phyloP scores from a whole-genome alignment of 1,139 yeast genomes.

The Saccharomyces hybrid region DNA sequence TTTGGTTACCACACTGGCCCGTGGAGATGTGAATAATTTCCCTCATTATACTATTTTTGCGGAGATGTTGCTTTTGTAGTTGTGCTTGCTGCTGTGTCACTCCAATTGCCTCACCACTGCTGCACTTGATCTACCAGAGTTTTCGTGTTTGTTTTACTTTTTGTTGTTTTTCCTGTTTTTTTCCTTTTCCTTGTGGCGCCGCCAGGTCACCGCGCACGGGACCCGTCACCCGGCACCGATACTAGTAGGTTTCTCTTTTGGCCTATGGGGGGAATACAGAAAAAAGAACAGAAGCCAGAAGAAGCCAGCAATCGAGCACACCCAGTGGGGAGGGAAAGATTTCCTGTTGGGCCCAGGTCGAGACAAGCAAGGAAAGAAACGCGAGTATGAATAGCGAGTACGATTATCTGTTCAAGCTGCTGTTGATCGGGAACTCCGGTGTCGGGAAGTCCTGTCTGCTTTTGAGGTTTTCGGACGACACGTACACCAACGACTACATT shows the following conservation, averaged over 20 bases:
- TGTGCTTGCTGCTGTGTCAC: not conserved
- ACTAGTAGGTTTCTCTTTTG: not conserved
- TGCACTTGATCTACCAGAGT: not conserved
- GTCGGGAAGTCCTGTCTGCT: constrained; percentile 95
- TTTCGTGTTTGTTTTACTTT: not conserved
- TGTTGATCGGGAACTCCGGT: constrained; percentile 96
- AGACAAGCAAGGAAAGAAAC: not conserved
- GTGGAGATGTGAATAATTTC: constrained; percentile 87
- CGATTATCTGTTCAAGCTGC: constrained; percentile 92
- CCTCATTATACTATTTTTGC: constrained; percentile 38
- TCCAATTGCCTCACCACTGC: constrained; percentile 1
- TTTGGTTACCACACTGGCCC: constrained; percentile 99
- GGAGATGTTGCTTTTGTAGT: constrained; percentile 4
- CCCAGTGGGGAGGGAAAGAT: not conserved
- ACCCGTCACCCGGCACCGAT: not conserved
- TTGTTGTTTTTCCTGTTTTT: not conserved
- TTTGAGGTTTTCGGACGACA: constrained; percentile 93
- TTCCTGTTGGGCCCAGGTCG: not conserved
- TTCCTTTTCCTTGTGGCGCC: constrained; percentile 1
- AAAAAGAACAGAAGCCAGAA: not conserved
- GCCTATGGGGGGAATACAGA: not conserved
- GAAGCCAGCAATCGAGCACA: not conserved
- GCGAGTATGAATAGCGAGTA: constrained; percentile 68
- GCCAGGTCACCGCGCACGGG: not conserved
- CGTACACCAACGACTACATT: constrained; percentile 93